Evolutionary conservation across 139 green algal genomes (phyloP).

Genomic region (Limnomonas spitsbergensis): DNA sequence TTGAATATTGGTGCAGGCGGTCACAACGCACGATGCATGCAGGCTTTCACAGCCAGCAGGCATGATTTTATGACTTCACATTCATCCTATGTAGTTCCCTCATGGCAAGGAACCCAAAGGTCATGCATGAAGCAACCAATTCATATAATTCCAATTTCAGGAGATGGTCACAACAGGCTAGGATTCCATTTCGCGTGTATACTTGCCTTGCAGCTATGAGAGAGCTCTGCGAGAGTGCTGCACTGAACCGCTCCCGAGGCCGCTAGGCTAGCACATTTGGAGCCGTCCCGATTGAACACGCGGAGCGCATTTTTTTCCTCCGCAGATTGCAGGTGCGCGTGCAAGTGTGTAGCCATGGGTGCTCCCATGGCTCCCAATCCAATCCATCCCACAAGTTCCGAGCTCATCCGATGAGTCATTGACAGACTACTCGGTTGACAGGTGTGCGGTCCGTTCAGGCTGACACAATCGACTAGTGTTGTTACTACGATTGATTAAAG

Average conservation of each 20-base stretch:
- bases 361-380: conserved; percentile 29
- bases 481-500: too few species aligned
- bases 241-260: background rate
- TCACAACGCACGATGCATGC: too few species aligned
- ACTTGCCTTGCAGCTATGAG: background rate
- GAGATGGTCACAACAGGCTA: too few species aligned
- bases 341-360: conserved; percentile 4
- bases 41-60: background rate
- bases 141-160: background rate
- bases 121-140: background rate
- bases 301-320: background rate
- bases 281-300: background rate
- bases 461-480: too few species aligned
- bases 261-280: background rate
- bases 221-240: background rate
- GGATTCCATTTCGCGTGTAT: background rate
- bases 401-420: too few species aligned
- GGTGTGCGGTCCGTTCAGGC: too few species aligned
- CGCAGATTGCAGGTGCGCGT: background rate
- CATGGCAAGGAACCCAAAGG: background rate
- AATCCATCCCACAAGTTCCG: conserved; percentile 21
- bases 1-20: too few species aligned
- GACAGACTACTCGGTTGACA: too few species aligned
- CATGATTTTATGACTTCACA: too few species aligned
- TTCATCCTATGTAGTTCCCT: too few species aligned